These are phyloP conservation scores for Alternaria brassicae DNA, from an alignment of 2,329 filamentous ascomycete species.

Conservation along the genomic window DNA sequence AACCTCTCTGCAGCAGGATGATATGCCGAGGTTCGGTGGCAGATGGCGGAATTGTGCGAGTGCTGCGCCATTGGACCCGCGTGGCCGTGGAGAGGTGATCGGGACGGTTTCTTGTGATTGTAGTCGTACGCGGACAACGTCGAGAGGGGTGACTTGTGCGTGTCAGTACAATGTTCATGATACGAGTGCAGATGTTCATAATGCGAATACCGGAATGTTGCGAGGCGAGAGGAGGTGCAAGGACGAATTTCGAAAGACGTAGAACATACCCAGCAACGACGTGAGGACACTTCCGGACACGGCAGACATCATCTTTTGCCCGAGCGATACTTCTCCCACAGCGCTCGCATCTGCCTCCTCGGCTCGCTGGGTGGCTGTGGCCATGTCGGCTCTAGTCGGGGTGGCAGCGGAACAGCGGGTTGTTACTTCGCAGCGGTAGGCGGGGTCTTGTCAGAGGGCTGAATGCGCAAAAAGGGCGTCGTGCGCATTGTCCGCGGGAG, in stretches of 20 bases:
- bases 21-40: slow-evolving; percentile 86
- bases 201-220: not conserved
- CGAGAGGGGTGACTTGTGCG: slow-evolving; percentile 78
- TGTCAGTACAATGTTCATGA: slow-evolving; percentile 14
- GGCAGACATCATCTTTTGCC: slow-evolving; percentile 94
- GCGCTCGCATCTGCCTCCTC: slow-evolving; percentile 52
- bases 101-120: slow-evolving; percentile 77
- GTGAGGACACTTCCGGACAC: slow-evolving; percentile 90
- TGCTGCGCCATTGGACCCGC: slow-evolving; percentile 35
- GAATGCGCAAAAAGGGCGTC: slow-evolving; percentile 30
- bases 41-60: slow-evolving; percentile 67
- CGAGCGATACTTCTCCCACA: slow-evolving; percentile 73
- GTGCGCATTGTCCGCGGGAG: slow-evolving; percentile 37
- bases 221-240: not conserved
- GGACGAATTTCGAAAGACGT: not conserved
- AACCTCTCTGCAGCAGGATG: slow-evolving; percentile 93
- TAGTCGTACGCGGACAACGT: slow-evolving; percentile 92
- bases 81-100: slow-evolving; percentile 57
- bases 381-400: slow-evolving; percentile 32
- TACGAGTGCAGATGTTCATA: not conserved
- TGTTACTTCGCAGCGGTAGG: slow-evolving; percentile 44
- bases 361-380: slow-evolving; percentile 40
- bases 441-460: slow-evolving; percentile 32
- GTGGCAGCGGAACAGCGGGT: slow-evolving; percentile 23
- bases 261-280: slow-evolving; percentile 66